Evolutionary conservation across 2,329 filamentous ascomycete genomes (phyloP).

Genomic region (Fusarium praegraminearum): DNA sequence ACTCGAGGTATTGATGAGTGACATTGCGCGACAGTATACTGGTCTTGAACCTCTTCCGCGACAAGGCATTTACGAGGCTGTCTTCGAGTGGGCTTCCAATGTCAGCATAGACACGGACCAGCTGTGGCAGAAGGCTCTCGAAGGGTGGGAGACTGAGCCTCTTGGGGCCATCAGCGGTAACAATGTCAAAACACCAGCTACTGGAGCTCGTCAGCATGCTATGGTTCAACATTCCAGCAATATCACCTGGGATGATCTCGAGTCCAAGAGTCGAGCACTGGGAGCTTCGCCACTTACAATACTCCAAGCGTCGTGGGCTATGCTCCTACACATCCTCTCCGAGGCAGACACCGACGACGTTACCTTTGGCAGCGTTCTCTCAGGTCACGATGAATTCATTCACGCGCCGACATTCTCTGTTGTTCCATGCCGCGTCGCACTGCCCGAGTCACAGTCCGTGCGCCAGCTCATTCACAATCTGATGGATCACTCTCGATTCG

Average conservation of each 20-base stretch:
- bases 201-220: background rate
- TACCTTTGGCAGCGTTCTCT: slow-evolving; percentile 14
- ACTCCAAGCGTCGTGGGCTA: slow-evolving; percentile 16
- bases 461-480: background rate
- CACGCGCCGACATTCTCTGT: slow-evolving; percentile 32
- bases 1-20: slow-evolving; percentile 16
- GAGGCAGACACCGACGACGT: slow-evolving; percentile 25
- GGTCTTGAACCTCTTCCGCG: background rate
- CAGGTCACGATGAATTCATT: background rate
- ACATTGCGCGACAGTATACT: slow-evolving; percentile 4
- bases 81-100: slow-evolving; percentile 6
- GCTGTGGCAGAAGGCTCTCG: slow-evolving; percentile 2
- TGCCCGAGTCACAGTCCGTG: slow-evolving; percentile 9
- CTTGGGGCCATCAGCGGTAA: slow-evolving; percentile 23
- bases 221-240: slow-evolving; percentile 10
- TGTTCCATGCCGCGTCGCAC: slow-evolving; percentile 12
- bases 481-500: slow-evolving; percentile 1
- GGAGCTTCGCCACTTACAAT: slow-evolving; percentile 15
- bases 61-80: background rate
- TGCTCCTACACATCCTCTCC: slow-evolving; percentile 10
- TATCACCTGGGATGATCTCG: slow-evolving; percentile 1
- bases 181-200: background rate
- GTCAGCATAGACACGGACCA: background rate
- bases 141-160: slow-evolving; percentile 25
- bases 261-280: slow-evolving; percentile 8